Base-by-base conservation (phyloP, 805 yeast genomes). In the Vanderwaltozyma yarrowii region DNA sequence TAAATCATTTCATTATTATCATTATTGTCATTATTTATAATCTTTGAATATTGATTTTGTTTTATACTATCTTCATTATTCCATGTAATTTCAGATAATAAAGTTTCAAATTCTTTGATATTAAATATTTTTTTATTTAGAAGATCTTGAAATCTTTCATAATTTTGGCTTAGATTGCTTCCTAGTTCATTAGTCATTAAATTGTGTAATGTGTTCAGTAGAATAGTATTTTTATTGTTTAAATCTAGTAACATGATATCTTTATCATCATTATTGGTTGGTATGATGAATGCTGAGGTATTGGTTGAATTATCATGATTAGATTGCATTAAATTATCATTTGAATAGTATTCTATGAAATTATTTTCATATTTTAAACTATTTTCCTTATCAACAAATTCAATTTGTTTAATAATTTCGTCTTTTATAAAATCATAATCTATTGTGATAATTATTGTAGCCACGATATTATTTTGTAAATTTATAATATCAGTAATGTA, bases 401-500 rank as follows among this genome's bases (percentile, higher is more conserved):
- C 7, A 13, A 34, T 20, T 1, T 14, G 19, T 34, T 15, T 34
- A 9, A 17, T 21, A 11, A 23, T 20, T 14, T 13, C 21, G 14
- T 34, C 16, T 3, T 34, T 12, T 3, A 20, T 14, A 21, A 7
- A 14, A 10, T 34, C 28, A 21, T 34, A 28, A 5, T 20, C 12
- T 12, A 34, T 24, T 13, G 32, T 25, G 9, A 34, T 27, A 16
- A 20, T 8, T 9, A 34, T 21, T 17, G 32, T 34, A 11, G 20
- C 32, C 3, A 28, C 4, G 12, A 20, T 3, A 27, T 34, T 18
- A 21, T 34, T 21, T 27, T 28, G 26, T 15, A 28, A 34, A 42
- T 56, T 49, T 30, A 56, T 36, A 17, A 62, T 46, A 38, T 58
- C 46, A 41, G 62, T 37, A 42, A 58, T 29, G 61, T 58, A 60